These are phyloP conservation scores for Botrytis sinoallii DNA, from an alignment of 2,329 filamentous ascomycete genomes.

Conservation along the genomic window DNA sequence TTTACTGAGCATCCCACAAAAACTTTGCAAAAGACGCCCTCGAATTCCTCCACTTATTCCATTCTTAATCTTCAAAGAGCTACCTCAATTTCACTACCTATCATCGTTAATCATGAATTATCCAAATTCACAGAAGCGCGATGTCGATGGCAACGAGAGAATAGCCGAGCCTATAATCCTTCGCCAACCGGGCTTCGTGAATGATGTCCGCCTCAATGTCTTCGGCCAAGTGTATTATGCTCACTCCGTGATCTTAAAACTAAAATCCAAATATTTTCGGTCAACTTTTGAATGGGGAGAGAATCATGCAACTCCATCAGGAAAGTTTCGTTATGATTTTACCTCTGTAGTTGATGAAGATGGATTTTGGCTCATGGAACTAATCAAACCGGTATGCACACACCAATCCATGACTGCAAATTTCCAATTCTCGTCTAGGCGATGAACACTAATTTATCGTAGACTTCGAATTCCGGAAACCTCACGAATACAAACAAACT, in stretches of 20 bases:
- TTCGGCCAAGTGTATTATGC: conserved; percentile 21
- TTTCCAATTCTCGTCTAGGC: background rate
- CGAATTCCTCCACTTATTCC: background rate
- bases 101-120: background rate
- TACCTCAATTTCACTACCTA: background rate
- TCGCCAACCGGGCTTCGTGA: background rate
- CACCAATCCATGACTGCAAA: background rate
- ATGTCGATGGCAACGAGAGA: background rate
- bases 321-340: conserved; percentile 22
- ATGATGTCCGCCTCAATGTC: conserved; percentile 10
- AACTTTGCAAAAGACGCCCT: background rate
- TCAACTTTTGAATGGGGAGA: conserved; percentile 12
- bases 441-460: background rate
- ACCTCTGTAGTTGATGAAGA: conserved; percentile 23
- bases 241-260: conserved; percentile 20
- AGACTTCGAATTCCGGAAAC: fast-evolving
- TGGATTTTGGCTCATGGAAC: conserved; percentile 22
- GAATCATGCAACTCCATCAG: background rate
- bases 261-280: conserved; percentile 21
- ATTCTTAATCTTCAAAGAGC: background rate
- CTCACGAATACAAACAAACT: background rate
- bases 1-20: background rate
- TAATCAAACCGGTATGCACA: background rate
- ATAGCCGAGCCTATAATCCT: background rate
- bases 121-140: background rate